Evolutionary conservation across 2,329 filamentous ascomycete genomes (phyloP).

Genomic region (Xylariales sp.): DNA sequence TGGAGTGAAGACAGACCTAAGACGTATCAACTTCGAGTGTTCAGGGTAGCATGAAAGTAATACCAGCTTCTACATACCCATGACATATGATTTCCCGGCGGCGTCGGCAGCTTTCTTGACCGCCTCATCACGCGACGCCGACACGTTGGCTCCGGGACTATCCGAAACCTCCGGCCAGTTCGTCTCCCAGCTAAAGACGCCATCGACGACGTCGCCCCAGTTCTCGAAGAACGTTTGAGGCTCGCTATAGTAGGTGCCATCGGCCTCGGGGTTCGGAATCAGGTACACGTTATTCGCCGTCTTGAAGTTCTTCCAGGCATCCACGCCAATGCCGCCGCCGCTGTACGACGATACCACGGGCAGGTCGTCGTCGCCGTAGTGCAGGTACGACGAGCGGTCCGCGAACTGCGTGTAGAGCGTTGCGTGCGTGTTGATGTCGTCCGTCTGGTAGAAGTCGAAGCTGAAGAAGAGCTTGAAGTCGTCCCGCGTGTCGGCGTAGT

Average conservation of each 20-base stretch:
- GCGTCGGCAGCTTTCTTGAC: slow-evolving; percentile 42
- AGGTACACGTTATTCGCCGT: slow-evolving; percentile 49
- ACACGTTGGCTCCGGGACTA: slow-evolving; percentile 43
- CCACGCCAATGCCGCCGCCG: slow-evolving; percentile 42
- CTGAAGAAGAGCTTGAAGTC: slow-evolving; percentile 54
- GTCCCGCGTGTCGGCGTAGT: slow-evolving; percentile 42
- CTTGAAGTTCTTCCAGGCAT: slow-evolving; percentile 48
- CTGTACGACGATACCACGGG: slow-evolving; percentile 51
- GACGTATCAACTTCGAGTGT: slow-evolving; percentile 20
- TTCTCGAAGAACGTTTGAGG: slow-evolving; percentile 45
- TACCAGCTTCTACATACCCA: slow-evolving; percentile 42
- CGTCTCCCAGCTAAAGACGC: slow-evolving; percentile 54
- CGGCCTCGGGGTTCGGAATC: slow-evolving; percentile 50
- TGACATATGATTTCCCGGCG: slow-evolving; percentile 51
- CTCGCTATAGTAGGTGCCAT: slow-evolving; percentile 49
- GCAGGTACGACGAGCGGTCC: slow-evolving; percentile 48
- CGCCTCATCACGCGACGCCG: slow-evolving; percentile 42
- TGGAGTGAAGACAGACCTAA: slow-evolving; percentile 48
- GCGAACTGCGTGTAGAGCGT: slow-evolving; percentile 44
- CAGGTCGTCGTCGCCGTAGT: slow-evolving; percentile 42
- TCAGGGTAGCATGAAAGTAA: neutral
- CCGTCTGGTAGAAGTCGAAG: slow-evolving; percentile 49
- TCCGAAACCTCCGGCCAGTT: slow-evolving; percentile 50
- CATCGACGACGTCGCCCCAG: slow-evolving; percentile 51
- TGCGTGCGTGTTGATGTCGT: slow-evolving; percentile 44